A percentile compares a stretch with the other conserved stretches of the same genome.
phyloP scores from a whole-genome alignment of 495 filamentous ascomycete species.

The Penicillium canescens region DNA sequence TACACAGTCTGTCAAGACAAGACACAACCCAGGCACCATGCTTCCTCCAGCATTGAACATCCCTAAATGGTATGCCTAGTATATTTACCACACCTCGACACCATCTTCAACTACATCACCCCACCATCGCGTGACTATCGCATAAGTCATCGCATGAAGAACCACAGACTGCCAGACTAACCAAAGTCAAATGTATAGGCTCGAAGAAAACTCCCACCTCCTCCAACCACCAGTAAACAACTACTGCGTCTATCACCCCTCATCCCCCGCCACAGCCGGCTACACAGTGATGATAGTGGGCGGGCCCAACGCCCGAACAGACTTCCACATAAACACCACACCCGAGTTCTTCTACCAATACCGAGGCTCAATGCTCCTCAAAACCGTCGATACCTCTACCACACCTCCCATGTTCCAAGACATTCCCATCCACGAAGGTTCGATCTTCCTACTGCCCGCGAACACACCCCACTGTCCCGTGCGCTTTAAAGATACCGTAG shows the following conservation, averaged over 20 bases:
- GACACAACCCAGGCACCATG: constrained; percentile 21
- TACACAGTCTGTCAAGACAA: background rate
- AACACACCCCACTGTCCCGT: constrained; percentile 87
- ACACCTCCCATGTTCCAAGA: constrained; percentile 66
- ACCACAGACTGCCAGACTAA: background rate
- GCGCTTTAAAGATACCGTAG: constrained; percentile 68
- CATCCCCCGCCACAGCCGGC: constrained; percentile 40
- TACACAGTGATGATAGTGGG: constrained; percentile 78
- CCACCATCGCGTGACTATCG: constrained; percentile 16
- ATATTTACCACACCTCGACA: background rate
- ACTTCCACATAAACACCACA: constrained; percentile 98
- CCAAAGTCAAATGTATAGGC: constrained; percentile 53
- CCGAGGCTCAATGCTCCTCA: constrained; percentile 88
- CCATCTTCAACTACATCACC: constrained; percentile 13
- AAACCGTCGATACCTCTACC: constrained; percentile 70
- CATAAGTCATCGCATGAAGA: background rate
- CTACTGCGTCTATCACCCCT: constrained; percentile 85
- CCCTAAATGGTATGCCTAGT: constrained; percentile 71
- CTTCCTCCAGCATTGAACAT: constrained; percentile 63
- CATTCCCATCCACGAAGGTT: constrained; percentile 86
- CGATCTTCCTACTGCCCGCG: constrained; percentile 88
- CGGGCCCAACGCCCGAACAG: constrained; percentile 92
- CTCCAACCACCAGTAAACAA: constrained; percentile 96
- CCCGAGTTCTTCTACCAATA: constrained; percentile 99
- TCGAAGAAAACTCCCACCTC: constrained; percentile 87